Evolutionary conservation across 2,329 filamentous ascomycete species (phyloP).

Genomic region (Ceratocystiopsis sp.): DNA sequence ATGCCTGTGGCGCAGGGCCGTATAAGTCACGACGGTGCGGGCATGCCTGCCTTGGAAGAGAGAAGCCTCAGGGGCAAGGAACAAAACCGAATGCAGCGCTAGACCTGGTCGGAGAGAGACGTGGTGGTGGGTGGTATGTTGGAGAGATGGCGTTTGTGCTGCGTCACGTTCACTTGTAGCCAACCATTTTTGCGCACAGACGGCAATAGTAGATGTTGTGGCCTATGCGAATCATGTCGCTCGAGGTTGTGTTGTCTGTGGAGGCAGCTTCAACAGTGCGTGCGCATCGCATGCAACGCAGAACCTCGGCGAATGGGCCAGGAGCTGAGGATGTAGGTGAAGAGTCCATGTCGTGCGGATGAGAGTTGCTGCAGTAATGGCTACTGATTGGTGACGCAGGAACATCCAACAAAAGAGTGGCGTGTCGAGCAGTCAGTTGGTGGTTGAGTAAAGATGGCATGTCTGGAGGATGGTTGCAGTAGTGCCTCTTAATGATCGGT

Average conservation of each 20-base stretch:
- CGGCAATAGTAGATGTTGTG: conserved; percentile 51
- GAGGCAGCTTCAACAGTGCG: conserved; percentile 42
- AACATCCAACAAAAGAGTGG: conserved; percentile 22
- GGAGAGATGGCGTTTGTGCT: too few species aligned
- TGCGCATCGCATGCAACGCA: conserved; percentile 46
- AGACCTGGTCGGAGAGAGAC: too few species aligned
- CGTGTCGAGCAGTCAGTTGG: background rate
- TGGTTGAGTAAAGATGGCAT: too few species aligned
- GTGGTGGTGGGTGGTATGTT: too few species aligned
- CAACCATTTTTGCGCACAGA: conserved; percentile 45
- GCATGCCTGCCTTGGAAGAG: too few species aligned
- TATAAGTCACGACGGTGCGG: too few species aligned
- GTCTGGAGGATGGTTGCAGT: too few species aligned
- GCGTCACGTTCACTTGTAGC: conserved; percentile 34
- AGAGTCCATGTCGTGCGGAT: conserved; percentile 30
- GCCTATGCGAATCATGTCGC: conserved; percentile 47
- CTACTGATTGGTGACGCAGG: conserved; percentile 18
- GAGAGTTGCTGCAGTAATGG: conserved; percentile 13
- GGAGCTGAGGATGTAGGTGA: conserved; percentile 16
- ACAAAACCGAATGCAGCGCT: too few species aligned
- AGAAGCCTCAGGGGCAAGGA: too few species aligned
- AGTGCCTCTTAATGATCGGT: too few species aligned
- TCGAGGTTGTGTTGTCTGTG: conserved; percentile 39
- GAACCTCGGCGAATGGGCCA: conserved; percentile 29
- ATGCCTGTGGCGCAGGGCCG: too few species aligned